A percentile compares a stretch with the other conserved stretches of the same genome.
phyloP scores from a whole-genome alignment of 352 stramenopile species.

The Lagenidium sp. region DNA sequence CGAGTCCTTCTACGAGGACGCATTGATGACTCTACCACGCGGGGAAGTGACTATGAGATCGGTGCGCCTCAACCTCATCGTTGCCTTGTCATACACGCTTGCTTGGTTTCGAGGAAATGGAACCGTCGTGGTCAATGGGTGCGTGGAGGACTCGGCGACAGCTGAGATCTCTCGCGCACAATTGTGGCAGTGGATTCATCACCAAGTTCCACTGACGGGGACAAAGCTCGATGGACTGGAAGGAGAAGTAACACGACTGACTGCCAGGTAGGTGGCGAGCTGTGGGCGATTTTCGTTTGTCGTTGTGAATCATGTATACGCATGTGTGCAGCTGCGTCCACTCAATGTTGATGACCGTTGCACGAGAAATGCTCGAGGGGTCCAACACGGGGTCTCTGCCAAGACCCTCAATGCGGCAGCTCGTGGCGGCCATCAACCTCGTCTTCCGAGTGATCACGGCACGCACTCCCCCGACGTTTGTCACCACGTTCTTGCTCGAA shows the following conservation, averaged over 20 bases:
- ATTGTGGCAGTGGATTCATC: constrained; percentile 83
- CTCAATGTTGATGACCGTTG: constrained; percentile 28
- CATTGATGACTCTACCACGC: constrained; percentile 40
- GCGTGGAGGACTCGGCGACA: constrained; percentile 92
- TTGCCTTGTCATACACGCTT: constrained; percentile 88
- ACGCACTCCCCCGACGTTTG: constrained; percentile 41
- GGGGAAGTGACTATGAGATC: constrained; percentile 70
- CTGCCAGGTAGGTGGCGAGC: no score
- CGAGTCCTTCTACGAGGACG: constrained; percentile 28
- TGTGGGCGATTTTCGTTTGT: no score
- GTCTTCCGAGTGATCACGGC: constrained; percentile 53
- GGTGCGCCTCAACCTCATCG: constrained; percentile 80
- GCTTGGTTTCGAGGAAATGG: constrained; percentile 87
- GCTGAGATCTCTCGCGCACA: constrained; percentile 92
- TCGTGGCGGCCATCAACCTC: constrained; percentile 40
- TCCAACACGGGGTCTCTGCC: constrained; percentile 7
- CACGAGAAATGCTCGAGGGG: constrained; percentile 20
- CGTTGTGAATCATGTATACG: no score
- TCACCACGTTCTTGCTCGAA: constrained; percentile 65
- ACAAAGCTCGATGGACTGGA: neutral
- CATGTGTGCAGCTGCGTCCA: no score
- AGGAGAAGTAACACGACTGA: no score
- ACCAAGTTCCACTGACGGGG: constrained; percentile 36
- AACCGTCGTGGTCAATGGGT: constrained; percentile 88
- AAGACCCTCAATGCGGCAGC: constrained; percentile 18